Conservation (phyloP, 2,329 filamentous ascomycete genomes). For the Sporothrix variecibatus region DNA sequence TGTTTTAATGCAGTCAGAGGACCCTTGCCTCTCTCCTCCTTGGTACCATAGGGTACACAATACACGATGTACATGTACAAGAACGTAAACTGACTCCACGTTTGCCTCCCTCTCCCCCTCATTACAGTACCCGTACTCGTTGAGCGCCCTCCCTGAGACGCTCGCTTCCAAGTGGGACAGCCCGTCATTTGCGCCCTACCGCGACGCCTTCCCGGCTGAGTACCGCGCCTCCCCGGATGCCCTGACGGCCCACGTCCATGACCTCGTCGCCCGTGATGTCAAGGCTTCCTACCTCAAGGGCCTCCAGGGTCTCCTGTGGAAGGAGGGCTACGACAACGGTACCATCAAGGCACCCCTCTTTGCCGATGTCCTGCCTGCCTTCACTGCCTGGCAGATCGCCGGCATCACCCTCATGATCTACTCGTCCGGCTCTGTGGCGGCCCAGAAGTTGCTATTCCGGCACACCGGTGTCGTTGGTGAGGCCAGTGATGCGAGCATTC, state of each 20-base stretch:
- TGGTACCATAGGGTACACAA: neutral
- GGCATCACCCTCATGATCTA: conserved; percentile 71
- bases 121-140: conserved; percentile 74
- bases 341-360: conserved; percentile 73
- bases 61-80: neutral
- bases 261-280: conserved; percentile 70
- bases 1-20: conserved; percentile 5
- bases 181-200: conserved; percentile 65
- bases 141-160: conserved; percentile 64
- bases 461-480: conserved; percentile 55
- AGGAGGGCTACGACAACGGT: conserved; percentile 69
- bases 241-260: conserved; percentile 66
- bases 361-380: conserved; percentile 67
- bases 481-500: conserved; percentile 28
- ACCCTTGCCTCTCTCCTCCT: neutral
- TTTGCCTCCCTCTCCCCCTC: neutral
- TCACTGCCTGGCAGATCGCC: conserved; percentile 59
- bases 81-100: neutral
- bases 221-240: conserved; percentile 59
- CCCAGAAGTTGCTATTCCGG: conserved; percentile 77
- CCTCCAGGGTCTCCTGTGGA: conserved; percentile 79
- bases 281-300: conserved; percentile 78
- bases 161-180: conserved; percentile 68
- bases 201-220: conserved; percentile 68
- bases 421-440: conserved; percentile 76